These are phyloP conservation scores for Cyclospora cayetanensis DNA, from an alignment of 169 alveolate genomes.

Conservation along the genomic window DNA sequence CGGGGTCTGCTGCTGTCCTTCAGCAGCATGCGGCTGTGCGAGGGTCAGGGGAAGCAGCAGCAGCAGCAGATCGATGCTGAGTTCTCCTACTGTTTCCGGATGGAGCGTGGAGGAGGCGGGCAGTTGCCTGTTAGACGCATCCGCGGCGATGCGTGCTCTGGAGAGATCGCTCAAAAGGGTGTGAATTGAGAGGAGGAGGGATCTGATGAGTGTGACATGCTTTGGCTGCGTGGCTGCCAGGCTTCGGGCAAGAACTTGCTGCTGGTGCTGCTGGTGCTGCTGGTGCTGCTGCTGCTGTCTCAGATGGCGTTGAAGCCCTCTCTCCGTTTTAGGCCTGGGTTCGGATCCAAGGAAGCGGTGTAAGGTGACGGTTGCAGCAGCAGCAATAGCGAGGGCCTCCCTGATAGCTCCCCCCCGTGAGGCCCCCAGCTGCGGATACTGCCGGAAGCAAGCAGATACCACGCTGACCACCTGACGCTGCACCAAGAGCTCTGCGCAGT, in stretches of 20 bases:
- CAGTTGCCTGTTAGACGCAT: not conserved
- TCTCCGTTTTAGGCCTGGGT: conserved; percentile 32
- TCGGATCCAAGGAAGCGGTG: conserved; percentile 38
- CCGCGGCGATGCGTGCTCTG: not conserved
- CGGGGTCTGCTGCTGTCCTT: not conserved
- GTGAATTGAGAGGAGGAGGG: conserved; percentile 18
- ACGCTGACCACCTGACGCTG: conserved; percentile 7
- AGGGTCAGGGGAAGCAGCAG: conserved; percentile 19
- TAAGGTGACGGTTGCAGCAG: conserved; percentile 3
- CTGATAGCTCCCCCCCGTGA: not conserved
- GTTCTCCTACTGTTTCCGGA: conserved; percentile 27
- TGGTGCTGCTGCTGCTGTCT: conserved; percentile 33
- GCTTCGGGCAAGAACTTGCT: conserved; percentile 9
- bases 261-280: conserved; percentile 63
- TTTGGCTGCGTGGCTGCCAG: conserved; percentile 42
- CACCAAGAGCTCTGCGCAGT: conserved; percentile 33
- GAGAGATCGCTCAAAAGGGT: conserved; percentile 7
- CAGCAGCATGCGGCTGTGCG: not conserved
- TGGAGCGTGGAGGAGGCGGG: not conserved
- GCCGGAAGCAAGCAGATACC: not conserved
- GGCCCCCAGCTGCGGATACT: conserved; percentile 22
- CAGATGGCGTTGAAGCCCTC: conserved; percentile 39
- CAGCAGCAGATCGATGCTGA: conserved; percentile 29
- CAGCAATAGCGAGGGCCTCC: conserved; percentile 52
- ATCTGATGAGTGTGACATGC: not conserved